phyloP scores from a whole-genome alignment of 2,329 filamentous ascomycete genomes.

The Mycosphaerella arachidis region DNA sequence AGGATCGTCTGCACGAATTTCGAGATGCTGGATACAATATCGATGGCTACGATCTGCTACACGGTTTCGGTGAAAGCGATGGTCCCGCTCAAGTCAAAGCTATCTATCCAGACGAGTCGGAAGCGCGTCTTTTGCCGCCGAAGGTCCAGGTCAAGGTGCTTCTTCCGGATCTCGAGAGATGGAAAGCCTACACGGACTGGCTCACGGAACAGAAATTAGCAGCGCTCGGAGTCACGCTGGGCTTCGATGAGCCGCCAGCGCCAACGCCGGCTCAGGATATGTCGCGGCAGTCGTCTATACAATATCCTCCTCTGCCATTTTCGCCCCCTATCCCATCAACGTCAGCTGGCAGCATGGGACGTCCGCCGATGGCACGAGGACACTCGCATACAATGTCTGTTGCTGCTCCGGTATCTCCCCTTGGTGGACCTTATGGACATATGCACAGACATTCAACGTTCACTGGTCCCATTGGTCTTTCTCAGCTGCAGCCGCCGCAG shows the following conservation, averaged over 20 bases:
- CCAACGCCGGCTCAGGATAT: slow-evolving; percentile 48
- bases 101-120: slow-evolving; percentile 60
- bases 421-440: slow-evolving; percentile 50
- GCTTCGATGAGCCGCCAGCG: slow-evolving; percentile 60
- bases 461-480: slow-evolving; percentile 63
- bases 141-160: slow-evolving; percentile 56
- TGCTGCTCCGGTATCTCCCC: slow-evolving; percentile 68
- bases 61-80: slow-evolving; percentile 29
- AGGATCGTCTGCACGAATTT: slow-evolving; percentile 61
- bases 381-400: slow-evolving; percentile 57
- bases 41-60: slow-evolving; percentile 62
- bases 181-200: slow-evolving; percentile 75
- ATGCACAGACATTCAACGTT: slow-evolving; percentile 70
- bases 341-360: slow-evolving; percentile 62
- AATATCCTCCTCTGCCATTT: slow-evolving; percentile 72
- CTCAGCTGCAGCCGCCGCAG: slow-evolving; percentile 53
- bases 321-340: slow-evolving; percentile 78
- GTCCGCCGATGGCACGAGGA: slow-evolving; percentile 30
- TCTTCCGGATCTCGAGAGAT: slow-evolving; percentile 66
- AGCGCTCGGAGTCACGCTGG: slow-evolving; percentile 80
- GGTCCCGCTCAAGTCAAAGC: slow-evolving; percentile 56
- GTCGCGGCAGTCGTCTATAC: slow-evolving; percentile 64
- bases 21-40: slow-evolving; percentile 65
- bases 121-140: slow-evolving; percentile 15
- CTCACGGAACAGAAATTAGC: slow-evolving; percentile 88